Percentiles rank a stretch among this genome's conserved stretches.
Evolutionary conservation across 768 basidiomycete genomes (phyloP).

Genomic region (Rhodotorula babjevae): DNA sequence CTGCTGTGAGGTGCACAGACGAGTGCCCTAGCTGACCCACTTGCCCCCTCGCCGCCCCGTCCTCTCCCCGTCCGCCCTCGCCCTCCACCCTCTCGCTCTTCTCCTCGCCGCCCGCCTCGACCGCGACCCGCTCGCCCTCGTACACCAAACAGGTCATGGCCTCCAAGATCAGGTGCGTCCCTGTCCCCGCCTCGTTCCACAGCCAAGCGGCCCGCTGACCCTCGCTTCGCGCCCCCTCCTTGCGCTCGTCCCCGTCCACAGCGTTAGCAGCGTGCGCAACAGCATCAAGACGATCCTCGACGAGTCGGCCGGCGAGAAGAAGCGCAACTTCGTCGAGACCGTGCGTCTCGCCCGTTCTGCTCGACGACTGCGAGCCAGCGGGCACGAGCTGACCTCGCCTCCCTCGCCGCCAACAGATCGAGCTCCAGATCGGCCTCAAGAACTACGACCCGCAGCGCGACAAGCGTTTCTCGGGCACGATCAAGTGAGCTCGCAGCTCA

Average conservation of each 20-base stretch:
- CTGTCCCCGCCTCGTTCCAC: too few species aligned
- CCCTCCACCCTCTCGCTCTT: too few species aligned
- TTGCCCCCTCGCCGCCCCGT: background rate
- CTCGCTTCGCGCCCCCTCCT: too few species aligned
- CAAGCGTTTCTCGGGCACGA: constrained; percentile 99
- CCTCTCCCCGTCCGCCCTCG: background rate
- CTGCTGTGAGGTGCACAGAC: background rate
- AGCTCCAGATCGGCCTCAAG: constrained; percentile 93
- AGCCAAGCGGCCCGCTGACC: background rate
- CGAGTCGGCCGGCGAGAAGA: constrained; percentile 78
- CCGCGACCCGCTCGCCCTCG: background rate
- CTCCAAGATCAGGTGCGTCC: background rate
- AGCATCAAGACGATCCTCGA: constrained; percentile 63
- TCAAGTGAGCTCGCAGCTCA: constrained; percentile 63
- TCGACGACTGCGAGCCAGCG: too few species aligned
- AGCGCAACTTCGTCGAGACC: constrained; percentile 89
- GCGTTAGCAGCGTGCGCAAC: constrained; percentile 99
- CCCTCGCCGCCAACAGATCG: constrained; percentile 44
- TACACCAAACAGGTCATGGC: background rate
- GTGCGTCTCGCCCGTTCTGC: constrained; percentile 50
- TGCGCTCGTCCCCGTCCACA: constrained; percentile 45
- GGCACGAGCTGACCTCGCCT: background rate
- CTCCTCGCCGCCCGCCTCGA: background rate
- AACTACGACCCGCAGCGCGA: constrained; percentile 99
- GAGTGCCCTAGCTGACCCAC: background rate